Evolutionary conservation across 2,329 filamentous ascomycete species (phyloP).

Genomic region (Colletotrichum sp.): DNA sequence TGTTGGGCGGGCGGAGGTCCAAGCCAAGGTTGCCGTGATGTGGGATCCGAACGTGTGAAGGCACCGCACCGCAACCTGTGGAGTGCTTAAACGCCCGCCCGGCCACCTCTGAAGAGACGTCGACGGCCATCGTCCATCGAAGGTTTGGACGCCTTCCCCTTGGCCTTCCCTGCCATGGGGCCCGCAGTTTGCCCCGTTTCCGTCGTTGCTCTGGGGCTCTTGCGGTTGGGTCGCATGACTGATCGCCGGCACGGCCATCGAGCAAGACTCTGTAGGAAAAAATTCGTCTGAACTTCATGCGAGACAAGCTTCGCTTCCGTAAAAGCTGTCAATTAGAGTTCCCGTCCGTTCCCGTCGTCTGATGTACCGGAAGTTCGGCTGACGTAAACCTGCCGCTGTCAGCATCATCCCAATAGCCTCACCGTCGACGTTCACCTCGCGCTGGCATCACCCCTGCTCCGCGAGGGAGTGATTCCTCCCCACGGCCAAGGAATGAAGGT

Average conservation of each 20-base stretch:
- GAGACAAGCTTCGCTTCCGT: neutral
- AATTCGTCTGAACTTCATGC: neutral
- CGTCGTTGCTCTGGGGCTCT: neutral
- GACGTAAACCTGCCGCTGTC: neutral
- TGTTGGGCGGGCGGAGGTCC: neutral
- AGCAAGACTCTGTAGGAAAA: neutral
- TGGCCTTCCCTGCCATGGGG: neutral
- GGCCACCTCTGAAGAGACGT: neutral
- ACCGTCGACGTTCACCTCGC: neutral
- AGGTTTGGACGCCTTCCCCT: neutral
- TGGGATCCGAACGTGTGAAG: neutral
- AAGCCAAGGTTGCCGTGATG: neutral
- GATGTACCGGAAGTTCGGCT: neutral
- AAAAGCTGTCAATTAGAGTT: neutral
- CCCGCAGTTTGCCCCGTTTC: neutral
- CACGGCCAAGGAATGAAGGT: neutral
- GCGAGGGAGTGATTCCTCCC: neutral
- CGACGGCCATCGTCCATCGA: neutral
- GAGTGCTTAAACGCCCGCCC: neutral
- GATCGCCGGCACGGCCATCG: neutral
- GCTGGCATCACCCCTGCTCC: neutral
- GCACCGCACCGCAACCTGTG: neutral
- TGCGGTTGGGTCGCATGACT: neutral
- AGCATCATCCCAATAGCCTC: slow-evolving; percentile 1
- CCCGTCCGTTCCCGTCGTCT: neutral